Base-by-base conservation (phyloP, 495 filamentous ascomycete genomes). In the Penicillium atrosanguineum region DNA sequence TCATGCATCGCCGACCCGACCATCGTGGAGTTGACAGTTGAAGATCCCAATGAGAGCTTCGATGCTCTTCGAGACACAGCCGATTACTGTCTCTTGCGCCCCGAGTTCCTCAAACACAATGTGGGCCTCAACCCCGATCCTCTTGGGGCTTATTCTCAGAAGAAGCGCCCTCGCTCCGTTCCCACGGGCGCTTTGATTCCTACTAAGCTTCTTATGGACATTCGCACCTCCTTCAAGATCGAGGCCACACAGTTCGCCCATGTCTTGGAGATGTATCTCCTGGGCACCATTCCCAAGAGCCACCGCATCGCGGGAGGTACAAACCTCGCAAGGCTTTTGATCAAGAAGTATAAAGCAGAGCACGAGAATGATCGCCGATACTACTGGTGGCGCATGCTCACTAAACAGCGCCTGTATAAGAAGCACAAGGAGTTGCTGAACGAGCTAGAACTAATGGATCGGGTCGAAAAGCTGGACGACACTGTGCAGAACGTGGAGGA, bases 21-120 rank as follows among this genome's bases (percentile, higher is more conserved):
- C 19, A 84, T 88, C 25, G 73, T 80, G 44, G 94, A 99, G 67
- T 78, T 99, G 58, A 94, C 93, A 0, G 89, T 99, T 18, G 94
- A 99, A 70, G 92, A 97, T 60, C 94, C 94, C 0, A 97, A 91
- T 62, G 92, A 97, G 65, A 84, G 86, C 14, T 99, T 99, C 59
- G 91, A 96, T 67, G 85, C 91, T 51, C 77, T 99, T 41, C 85
- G 94, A 39, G 92, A 97, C 69, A 78, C 86, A 34, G 85, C 85
- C 53, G 94, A 99, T 65, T 79, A 92, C 38, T 75, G 81, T 20
- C 85, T 86, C 47, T 76, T 97, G 42, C 66, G 55, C 18, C 66
- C 70, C 15, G 72, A 75, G 55, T 71, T 79, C 64, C 46, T 68
- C 39, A 72, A 72, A 50, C 71, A 75, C 55, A 57, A 71, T 12